These are phyloP conservation scores for Erythrobasidium hasegawianum DNA, from an alignment of 1,284 basidiomycete species.

Conservation along the genomic window DNA sequence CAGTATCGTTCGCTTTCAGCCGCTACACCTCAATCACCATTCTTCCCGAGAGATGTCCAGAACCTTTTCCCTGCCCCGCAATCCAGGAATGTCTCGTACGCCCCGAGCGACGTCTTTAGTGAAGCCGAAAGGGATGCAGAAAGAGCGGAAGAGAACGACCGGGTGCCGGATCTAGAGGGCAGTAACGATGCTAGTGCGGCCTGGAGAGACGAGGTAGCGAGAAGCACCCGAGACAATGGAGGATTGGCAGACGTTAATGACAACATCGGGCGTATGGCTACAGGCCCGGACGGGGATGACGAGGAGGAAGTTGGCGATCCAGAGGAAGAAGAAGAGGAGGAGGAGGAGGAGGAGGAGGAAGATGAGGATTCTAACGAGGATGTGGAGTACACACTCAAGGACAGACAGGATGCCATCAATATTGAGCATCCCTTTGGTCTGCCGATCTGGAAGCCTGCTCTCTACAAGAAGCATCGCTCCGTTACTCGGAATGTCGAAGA, in stretches of 20 bases:
- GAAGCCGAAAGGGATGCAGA: slow-evolving; percentile 39
- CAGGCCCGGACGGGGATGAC: slow-evolving; percentile 40
- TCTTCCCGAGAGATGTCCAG: slow-evolving; percentile 16
- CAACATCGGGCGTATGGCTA: slow-evolving; percentile 33
- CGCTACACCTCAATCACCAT: slow-evolving; percentile 26
- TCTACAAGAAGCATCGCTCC: slow-evolving; percentile 97
- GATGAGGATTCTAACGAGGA: slow-evolving; percentile 45
- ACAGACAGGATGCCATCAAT: slow-evolving; percentile 93
- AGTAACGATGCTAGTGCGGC: slow-evolving; percentile 22
- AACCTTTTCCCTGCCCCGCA: not conserved
- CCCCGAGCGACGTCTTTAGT: slow-evolving; percentile 38
- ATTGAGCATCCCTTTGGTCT: slow-evolving; percentile 99
- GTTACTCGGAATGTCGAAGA: slow-evolving; percentile 94
- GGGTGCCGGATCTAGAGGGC: slow-evolving; percentile 21
- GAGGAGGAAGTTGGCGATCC: slow-evolving; percentile 43
- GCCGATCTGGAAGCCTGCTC: slow-evolving; percentile 98
- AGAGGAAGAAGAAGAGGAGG: slow-evolving; percentile 43
- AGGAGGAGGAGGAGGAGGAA: slow-evolving; percentile 45
- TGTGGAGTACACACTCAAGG: slow-evolving; percentile 71
- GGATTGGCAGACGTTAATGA: slow-evolving; percentile 40
- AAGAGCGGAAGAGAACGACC: slow-evolving; percentile 35
- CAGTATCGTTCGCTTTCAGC: slow-evolving; percentile 2
- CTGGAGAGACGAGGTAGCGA: slow-evolving; percentile 36
- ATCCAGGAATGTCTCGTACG: slow-evolving; percentile 22
- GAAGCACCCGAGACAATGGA: slow-evolving; percentile 37